Conservation (phyloP, 169 alveolate species). For the Eimeria zaria region DNA sequence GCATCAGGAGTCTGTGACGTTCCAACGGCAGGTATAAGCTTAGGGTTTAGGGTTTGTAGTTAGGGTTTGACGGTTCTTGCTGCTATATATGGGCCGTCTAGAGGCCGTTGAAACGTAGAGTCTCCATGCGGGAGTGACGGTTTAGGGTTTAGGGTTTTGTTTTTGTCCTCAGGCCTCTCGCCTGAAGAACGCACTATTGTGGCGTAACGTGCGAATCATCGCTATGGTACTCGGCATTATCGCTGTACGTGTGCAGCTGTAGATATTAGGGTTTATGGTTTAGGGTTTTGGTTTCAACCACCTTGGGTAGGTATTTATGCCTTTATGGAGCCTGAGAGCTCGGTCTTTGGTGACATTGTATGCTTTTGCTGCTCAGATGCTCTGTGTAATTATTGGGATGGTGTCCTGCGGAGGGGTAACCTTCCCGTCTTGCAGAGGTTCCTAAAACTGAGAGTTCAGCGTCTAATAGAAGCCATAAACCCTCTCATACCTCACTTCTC, state of each 20-base stretch:
- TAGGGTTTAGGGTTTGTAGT: background rate
- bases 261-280: slow-evolving; percentile 31
- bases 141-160: slow-evolving; percentile 10
- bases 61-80: background rate
- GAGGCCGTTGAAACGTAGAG: background rate
- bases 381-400: slow-evolving; percentile 73
- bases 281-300: background rate
- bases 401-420: slow-evolving; percentile 79
- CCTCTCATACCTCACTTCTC: background rate
- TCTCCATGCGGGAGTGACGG: background rate
- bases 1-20: slow-evolving; percentile 63
- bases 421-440: slow-evolving; percentile 77
- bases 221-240: slow-evolving; percentile 36
- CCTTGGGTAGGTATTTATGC: too few species aligned
- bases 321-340: too few species aligned
- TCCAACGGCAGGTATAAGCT: slow-evolving; percentile 68
- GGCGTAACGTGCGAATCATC: slow-evolving; percentile 76
- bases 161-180: slow-evolving; percentile 75
- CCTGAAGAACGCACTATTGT: slow-evolving; percentile 76
- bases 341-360: too few species aligned
- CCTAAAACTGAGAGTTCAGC: background rate
- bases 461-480: background rate
- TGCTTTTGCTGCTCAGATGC: slow-evolving; percentile 25
- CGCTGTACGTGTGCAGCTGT: slow-evolving; percentile 15
- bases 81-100: background rate